Conservation (phyloP, 2,329 filamentous ascomycete genomes). For the Cladosporium sp. region DNA sequence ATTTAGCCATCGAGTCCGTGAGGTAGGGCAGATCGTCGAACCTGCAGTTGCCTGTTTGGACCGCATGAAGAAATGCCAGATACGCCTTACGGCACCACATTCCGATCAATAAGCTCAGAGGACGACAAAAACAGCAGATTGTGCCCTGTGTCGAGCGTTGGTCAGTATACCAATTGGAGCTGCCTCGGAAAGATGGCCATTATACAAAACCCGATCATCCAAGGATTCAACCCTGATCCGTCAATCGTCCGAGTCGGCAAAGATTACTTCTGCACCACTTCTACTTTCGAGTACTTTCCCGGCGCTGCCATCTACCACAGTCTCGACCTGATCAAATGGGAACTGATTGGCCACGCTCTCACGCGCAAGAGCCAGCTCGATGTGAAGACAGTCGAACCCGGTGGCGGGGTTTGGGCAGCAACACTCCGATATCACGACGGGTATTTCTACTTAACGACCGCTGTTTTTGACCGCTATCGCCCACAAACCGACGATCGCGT, state of each 20-base stretch:
- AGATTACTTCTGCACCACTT: constrained; percentile 62
- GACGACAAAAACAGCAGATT: neutral
- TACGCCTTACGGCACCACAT: neutral
- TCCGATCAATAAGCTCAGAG: neutral
- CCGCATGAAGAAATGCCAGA: neutral
- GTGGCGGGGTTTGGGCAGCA: constrained; percentile 53
- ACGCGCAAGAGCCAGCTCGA: constrained; percentile 55
- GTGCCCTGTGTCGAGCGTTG: neutral
- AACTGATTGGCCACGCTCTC: constrained; percentile 55
- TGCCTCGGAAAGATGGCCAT: constrained; percentile 34
- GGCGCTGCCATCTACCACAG: constrained; percentile 62
- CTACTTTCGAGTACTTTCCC: constrained; percentile 64
- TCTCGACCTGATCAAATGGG: constrained; percentile 55
- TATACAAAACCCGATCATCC: constrained; percentile 51
- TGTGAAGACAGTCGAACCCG: constrained; percentile 55
- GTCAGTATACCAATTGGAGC: neutral
- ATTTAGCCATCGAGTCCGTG: neutral
- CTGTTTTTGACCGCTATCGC: constrained; percentile 23
- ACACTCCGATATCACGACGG: constrained; percentile 50
- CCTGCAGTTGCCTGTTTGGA: neutral
- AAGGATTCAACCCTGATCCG: constrained; percentile 66
- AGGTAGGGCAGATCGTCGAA: neutral
- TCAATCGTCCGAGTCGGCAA: constrained; percentile 54
- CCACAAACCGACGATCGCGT: constrained; percentile 38
- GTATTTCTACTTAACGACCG: constrained; percentile 43